Percentiles rank a stretch among this genome's conserved stretches.
Conservation (phyloP, 306 rosid genomes). For the Corylus avellana region DNA sequence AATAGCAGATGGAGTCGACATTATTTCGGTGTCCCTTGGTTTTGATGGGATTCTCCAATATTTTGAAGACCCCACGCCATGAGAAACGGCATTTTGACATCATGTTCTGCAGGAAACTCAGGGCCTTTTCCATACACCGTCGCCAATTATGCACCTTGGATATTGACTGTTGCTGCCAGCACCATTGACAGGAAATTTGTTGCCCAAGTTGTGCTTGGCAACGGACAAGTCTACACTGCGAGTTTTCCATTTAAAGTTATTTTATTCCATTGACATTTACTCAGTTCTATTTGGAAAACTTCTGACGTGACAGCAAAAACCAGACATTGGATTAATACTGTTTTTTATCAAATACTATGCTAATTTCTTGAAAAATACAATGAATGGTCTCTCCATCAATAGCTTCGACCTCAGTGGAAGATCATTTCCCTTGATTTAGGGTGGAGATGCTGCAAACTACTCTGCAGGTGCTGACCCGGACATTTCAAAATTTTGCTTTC, state of each 20-base stretch:
- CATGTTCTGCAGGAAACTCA: constrained; percentile 34
- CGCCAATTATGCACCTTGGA: constrained; percentile 38
- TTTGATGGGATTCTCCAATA: not conserved
- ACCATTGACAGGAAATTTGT: constrained; percentile 34
- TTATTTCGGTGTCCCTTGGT: constrained; percentile 34
- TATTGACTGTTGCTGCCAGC: constrained; percentile 36
- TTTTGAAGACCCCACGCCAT: constrained; percentile 31
- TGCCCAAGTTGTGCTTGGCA: constrained; percentile 33
- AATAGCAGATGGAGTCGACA: constrained; percentile 35
- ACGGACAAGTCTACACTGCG: constrained; percentile 21
- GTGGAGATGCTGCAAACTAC: constrained; percentile 43
- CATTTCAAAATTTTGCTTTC: constrained; percentile 14
- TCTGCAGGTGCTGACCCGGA: constrained; percentile 22
- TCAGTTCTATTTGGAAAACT: too few relatives aligned
- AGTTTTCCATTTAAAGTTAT: not conserved
- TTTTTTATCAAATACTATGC: not conserved
- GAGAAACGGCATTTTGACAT: constrained; percentile 31
- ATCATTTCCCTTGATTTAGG: constrained; percentile 34
- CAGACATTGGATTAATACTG: too few relatives aligned
- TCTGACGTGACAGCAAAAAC: too few relatives aligned
- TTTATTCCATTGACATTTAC: not conserved
- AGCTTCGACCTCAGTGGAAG: constrained; percentile 22
- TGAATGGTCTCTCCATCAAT: constrained; percentile 33
- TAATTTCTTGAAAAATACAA: not conserved
- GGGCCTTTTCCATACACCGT: constrained; percentile 21